Evolutionary conservation across 768 basidiomycete species (phyloP), one percentile per base, ranked within the genome.

Genomic region (Artomyces pyxidatus): DNA sequence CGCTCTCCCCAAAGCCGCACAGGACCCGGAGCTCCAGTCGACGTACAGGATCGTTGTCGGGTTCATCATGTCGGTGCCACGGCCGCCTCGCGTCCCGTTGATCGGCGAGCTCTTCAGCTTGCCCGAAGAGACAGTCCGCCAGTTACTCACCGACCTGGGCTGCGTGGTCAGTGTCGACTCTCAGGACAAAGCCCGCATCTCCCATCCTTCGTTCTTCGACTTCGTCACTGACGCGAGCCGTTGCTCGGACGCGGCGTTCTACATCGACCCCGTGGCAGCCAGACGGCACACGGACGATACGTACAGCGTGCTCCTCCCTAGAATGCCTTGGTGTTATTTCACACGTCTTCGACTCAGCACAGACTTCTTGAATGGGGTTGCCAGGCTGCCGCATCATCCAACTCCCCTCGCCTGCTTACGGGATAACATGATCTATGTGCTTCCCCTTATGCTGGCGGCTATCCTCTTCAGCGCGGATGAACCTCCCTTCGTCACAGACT

Each of bases 161-260:
- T 47, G 42, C 42, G 50, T 54, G 23, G 25, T 54, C 25, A 30
- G 39, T 19, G 27, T 54, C 17, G 11, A 40, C 12, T 29, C 30
- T 14, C 40, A 41, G 11, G 50, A 42, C 1, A 45, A 37, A n/a
- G 53, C 52, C 7, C 50, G 53, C 29, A 41, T 47, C 37, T 40
- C 17, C n/a, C 53, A 52, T 16, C 29, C 50, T 0, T 47, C 45
- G 39, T 54, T 54, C 21, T 44, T 28, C 28, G 53, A 54, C 25
- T 54, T 47, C 32, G 37, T 52, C 37, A 52, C 53, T 8, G 43
- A 50, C 8, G 40, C 7, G 29, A 11, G 25, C 3, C 50, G 53
- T 2, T 54, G 53, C 39, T 17, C 14, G 32, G 32, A 35, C 6
- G 14, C 14, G 14, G 17, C 32, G 32, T 35, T 35, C 32, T 35